These are phyloP conservation scores for Lumnitzera littorea DNA, from an alignment of 345 rosid genomes.

Conservation along the genomic window DNA sequence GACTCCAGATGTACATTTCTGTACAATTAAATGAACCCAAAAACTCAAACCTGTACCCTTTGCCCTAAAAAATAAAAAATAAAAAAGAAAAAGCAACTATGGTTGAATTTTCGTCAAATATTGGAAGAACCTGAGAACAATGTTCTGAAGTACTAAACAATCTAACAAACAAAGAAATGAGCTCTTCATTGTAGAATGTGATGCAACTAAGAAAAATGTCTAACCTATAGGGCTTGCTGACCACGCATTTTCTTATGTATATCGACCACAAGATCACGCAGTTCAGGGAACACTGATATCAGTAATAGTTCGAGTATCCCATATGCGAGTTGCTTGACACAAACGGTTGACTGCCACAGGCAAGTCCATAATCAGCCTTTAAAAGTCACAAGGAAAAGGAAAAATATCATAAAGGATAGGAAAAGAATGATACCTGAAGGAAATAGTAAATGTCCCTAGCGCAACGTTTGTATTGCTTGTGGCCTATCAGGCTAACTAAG, in stretches of 20 bases:
- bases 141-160: too few relatives aligned
- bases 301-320: slow-evolving; percentile 62
- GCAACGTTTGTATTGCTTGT: slow-evolving; percentile 83
- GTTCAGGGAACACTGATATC: slow-evolving; percentile 83
- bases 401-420: not conserved
- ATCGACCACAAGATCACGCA: slow-evolving; percentile 57
- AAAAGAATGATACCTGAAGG: slow-evolving; percentile 58
- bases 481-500: slow-evolving; percentile 86
- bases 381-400: not conserved
- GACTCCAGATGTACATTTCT: slow-evolving; percentile 3
- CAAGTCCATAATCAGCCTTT: too few relatives aligned
- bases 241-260: slow-evolving; percentile 37
- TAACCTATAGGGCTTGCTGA: not conserved
- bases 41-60: not conserved
- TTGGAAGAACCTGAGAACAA: too few relatives aligned
- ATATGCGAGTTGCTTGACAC: slow-evolving; percentile 86
- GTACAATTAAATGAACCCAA: not conserved
- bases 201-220: not conserved
- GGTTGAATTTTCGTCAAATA: too few relatives aligned
- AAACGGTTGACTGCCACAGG: slow-evolving; percentile 61
- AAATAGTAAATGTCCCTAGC: slow-evolving; percentile 90
- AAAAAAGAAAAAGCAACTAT: too few relatives aligned
- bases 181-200: not conserved
- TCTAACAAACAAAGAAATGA: too few relatives aligned
- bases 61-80: too few relatives aligned